Base-by-base conservation (phyloP, 2,329 filamentous ascomycete species). In the Colletotrichum incanum region DNA sequence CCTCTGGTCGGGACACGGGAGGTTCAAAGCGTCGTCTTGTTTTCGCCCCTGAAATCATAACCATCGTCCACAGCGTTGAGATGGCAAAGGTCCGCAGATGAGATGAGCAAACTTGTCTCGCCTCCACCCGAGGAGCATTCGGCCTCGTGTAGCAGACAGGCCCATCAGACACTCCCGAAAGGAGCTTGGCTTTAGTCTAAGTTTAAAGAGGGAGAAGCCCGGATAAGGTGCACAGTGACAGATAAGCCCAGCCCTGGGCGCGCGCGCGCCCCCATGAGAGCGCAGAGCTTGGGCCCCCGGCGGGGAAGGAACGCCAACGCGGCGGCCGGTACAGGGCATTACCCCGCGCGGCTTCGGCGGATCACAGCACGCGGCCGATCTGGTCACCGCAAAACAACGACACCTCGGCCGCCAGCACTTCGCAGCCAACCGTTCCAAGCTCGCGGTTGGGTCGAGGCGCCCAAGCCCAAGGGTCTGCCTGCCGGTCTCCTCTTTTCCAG, bases 1-100 rank as follows among this genome's bases (percentile, higher is more conserved):
- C 39, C 31, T 50, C 59, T 18, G 69, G 60, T 52, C 37, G 55
- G 65, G 59, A 59, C 69, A 52, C 69, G 43, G 58, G 52, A 45
- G 45, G 69, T 47, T 69, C 65, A 64, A 47, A 72, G 69, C 65
- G 65, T 50, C 16, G 18, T 11, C 26, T n/a, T 45, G 34, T 43
- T 47, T 47, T 69, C 58, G 65, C 52, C 59, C 64, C 34, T 63
- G 52, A 37, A 31, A 50, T 45, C n/a, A 31, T 26, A 9, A 34
- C 18, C n/a, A 41, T 39, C 12, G 55, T 45, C 69, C 23, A 18
- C 31, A n/a, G 2, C 31, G 12, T 50, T 31, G 23, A 1, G 59
- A 37, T 16, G 14, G 41, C 8, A 16, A 31, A 31, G 39, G 14
- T 2, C 20, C 14, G 37, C 23, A 18, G 59, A 20, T 23, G 20